Conservation (phyloP, 2,329 filamentous ascomycete genomes). For the Pyrenochaeta sp. region DNA sequence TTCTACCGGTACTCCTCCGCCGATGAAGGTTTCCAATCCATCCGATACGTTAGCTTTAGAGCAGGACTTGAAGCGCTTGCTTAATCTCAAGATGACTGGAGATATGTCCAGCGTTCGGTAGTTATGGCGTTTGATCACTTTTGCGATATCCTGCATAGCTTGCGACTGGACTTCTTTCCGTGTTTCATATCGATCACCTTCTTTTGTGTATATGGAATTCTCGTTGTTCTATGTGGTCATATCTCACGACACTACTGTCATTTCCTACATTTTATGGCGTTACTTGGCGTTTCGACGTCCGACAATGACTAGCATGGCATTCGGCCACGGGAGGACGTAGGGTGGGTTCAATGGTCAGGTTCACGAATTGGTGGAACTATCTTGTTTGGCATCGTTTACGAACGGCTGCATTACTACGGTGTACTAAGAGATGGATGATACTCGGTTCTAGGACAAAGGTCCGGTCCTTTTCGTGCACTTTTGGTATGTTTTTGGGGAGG, state of each 20-base stretch:
- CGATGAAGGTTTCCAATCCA: constrained; percentile 22
- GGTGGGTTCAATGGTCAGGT: constrained; percentile 14
- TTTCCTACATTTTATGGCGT: constrained; percentile 26
- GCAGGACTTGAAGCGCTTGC: constrained; percentile 48
- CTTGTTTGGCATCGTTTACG: constrained; percentile 24
- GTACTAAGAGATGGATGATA: constrained; percentile 19
- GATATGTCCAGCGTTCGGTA: constrained; percentile 35
- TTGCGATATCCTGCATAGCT: constrained; percentile 37
- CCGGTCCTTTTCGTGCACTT: constrained; percentile 19
- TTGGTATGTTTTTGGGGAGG: constrained; percentile 13
- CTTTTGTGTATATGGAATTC: constrained; percentile 34
- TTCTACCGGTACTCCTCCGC: constrained; percentile 20
- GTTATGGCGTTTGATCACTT: constrained; percentile 13
- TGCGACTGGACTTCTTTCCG: constrained; percentile 26
- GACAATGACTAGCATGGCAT: constrained; percentile 23
- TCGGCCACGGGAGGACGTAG: constrained; percentile 16
- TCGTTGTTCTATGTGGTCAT: constrained; percentile 28
- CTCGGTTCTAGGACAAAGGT: constrained; percentile 12
- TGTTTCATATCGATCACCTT: constrained; percentile 24
- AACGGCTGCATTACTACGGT: constrained; percentile 18
- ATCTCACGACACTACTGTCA: constrained; percentile 25
- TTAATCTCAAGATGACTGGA: constrained; percentile 39
- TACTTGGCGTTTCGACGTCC: constrained; percentile 21
- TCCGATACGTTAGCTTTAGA: constrained; percentile 40
- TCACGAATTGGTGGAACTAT: constrained; percentile 11